Base-by-base conservation (phyloP, 73 alveolate species). In the Paramecium tetraurelia region DNA sequence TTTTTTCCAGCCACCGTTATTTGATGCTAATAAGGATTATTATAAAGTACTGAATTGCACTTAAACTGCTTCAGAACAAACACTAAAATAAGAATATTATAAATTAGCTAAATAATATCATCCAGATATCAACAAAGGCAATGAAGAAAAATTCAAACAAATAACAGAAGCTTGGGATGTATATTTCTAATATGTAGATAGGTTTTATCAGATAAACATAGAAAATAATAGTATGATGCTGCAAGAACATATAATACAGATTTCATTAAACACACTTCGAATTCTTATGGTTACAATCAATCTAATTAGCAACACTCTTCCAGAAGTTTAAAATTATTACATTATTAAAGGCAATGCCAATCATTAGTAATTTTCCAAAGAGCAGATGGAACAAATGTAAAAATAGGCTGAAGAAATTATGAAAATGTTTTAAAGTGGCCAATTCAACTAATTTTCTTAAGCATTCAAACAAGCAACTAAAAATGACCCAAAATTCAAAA, bases 61-160 rank as follows among this genome's bases (percentile, higher is more conserved):
- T 83, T 80, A 97, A 11, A 95, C 94, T 40, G 97, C 97, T 20
- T 58, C 98, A 24, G 89, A 95, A 76, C 92, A 95, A 53, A 98
- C 97, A 68, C 96, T 98, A 29, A 97, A 97, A 92, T 89, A 71
- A 76, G 99, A 98, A 4, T 98, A 96, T 92, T 97, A 98, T 86
- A 94, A 95, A 71, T 94, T 97, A 92, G 99, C 99, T 24, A 96
- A 96, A 93, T 93, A 93, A 92, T 97, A 96, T 87, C 99, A 98
- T 84, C 99, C 99, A 24, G 99, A 98, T 92, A 83, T 92, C 59
- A 93, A 84, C 7, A 97, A 94, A 36, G 90, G 80, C 11, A 75
- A 77, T 43, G 95, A 95, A 24, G 98, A 95, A 57, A 93, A 89
- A 86, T 96, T 96, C 70, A 96, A 95, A 86, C 58, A 90, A 77